Percentiles rank a stretch among this genome's conserved stretches.
Conservation (phyloP, 2,329 filamentous ascomycete species). For the Venturia effusa region DNA sequence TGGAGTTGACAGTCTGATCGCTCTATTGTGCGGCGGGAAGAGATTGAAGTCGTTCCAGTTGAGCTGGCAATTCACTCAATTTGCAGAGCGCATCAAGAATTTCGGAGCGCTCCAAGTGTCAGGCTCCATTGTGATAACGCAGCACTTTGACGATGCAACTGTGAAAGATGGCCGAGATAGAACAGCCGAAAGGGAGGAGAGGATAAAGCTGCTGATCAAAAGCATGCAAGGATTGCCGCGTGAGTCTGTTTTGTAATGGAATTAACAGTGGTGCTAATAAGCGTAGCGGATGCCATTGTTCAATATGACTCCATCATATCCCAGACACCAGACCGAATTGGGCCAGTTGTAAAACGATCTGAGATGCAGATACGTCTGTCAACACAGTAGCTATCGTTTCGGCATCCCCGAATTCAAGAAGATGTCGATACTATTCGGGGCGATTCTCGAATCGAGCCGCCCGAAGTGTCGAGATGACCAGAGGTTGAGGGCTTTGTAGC, state of each 20-base stretch:
- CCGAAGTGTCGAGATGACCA: too few species aligned
- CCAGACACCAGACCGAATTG: background rate
- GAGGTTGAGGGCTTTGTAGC: too few species aligned
- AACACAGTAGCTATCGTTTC: background rate
- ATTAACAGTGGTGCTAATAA: background rate
- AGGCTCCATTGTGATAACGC: background rate
- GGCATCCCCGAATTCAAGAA: background rate
- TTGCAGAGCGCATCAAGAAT: background rate
- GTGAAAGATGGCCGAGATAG: background rate
- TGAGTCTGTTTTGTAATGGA: background rate
- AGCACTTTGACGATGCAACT: background rate
- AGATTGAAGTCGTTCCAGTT: constrained; percentile 2
- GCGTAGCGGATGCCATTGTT: background rate
- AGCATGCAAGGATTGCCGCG: background rate
- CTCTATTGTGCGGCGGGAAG: constrained; percentile 7
- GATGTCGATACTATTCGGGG: background rate
- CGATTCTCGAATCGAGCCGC: background rate
- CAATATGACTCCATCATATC: background rate
- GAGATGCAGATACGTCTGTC: constrained; percentile 2
- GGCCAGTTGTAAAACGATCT: background rate
- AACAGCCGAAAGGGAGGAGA: background rate
- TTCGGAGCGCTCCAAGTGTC: background rate
- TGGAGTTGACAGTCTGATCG: background rate
- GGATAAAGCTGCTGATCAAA: background rate
- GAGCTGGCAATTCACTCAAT: background rate